These are phyloP conservation scores for Alliaria petiolata DNA, from an alignment of 345 rosid species.

Conservation along the genomic window DNA sequence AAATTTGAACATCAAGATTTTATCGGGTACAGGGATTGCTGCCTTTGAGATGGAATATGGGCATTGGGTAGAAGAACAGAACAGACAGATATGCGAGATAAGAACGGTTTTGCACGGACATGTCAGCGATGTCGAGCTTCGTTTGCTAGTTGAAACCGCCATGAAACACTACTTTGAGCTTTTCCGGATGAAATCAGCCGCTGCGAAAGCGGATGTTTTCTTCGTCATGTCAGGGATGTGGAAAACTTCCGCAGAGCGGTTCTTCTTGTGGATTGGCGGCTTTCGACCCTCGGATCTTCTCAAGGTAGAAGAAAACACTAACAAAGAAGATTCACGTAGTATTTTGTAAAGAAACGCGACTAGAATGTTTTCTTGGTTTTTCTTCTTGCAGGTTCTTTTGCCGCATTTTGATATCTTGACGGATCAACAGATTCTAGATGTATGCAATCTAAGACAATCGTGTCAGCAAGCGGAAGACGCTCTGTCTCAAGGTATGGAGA, in stretches of 20 bases:
- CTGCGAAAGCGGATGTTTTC: constrained; percentile 82
- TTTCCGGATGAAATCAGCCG: constrained; percentile 68
- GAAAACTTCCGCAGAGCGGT: constrained; percentile 82
- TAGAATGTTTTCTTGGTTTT: neutral
- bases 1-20: neutral
- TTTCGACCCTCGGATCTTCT: constrained; percentile 96
- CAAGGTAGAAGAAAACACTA: constrained; percentile 46
- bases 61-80: constrained; percentile 85
- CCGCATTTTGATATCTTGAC: constrained; percentile 78
- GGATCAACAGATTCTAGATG: constrained; percentile 53
- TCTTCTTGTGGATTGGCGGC: constrained; percentile 94
- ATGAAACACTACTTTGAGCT: constrained; percentile 80
- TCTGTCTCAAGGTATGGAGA: constrained; percentile 83
- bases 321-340: neutral
- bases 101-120: constrained; percentile 60
- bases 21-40: constrained; percentile 47
- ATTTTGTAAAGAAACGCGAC: neutral
- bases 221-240: constrained; percentile 87
- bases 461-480: constrained; percentile 99
- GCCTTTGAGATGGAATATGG: constrained; percentile 87
- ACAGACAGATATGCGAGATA: constrained; percentile 55
- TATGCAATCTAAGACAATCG: constrained; percentile 53
- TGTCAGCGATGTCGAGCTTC: constrained; percentile 54
- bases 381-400: constrained; percentile 55
- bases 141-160: constrained; percentile 54